Evolutionary conservation across 1,139 yeast genomes (phyloP).

Genomic region (Geotrichum restrictum): DNA sequence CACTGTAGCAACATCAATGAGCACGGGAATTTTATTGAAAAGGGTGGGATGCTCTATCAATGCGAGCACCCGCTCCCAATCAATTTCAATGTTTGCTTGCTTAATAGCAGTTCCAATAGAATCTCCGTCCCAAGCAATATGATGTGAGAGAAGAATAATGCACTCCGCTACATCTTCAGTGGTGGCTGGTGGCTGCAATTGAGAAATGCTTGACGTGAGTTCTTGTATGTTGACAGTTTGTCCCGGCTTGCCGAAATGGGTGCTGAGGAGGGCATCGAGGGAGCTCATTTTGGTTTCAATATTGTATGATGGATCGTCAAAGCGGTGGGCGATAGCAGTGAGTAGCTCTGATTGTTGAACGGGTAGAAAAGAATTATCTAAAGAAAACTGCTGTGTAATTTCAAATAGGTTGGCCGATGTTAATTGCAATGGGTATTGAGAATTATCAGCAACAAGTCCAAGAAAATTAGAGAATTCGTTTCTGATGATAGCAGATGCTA

Average conservation of each 20-base stretch:
- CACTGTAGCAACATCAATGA: conserved; percentile 12
- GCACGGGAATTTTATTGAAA: conserved; percentile 4
- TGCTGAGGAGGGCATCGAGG: conserved; percentile 9
- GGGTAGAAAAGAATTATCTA: background rate
- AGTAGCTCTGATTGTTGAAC: conserved; percentile 2
- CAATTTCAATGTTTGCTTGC: conserved; percentile 3
- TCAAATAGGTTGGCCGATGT: conserved; percentile 2
- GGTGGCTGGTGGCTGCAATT: conserved; percentile 10
- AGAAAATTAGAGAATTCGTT: conserved; percentile 6
- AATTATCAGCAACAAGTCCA: background rate
- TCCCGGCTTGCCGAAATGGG: conserved; percentile 11
- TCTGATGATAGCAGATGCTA: conserved; percentile 8
- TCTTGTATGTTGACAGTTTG: conserved; percentile 2
- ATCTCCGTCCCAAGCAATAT: conserved; percentile 17
- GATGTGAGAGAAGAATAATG: conserved; percentile 18
- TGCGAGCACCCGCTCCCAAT: conserved; percentile 18
- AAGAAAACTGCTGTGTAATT: conserved; percentile 6
- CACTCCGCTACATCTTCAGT: conserved; percentile 20
- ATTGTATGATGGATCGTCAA: conserved; percentile 7
- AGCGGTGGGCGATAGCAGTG: conserved; percentile 10
- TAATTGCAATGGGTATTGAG: conserved; percentile 1
- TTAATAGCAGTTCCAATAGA: conserved; percentile 20
- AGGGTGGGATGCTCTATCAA: conserved; percentile 13
- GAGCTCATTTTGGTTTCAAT: conserved; percentile 14
- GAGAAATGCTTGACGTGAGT: conserved; percentile 10